Evolutionary conservation across 2,329 filamentous ascomycete species (phyloP).

Genomic region (Botrytis galanthina): DNA sequence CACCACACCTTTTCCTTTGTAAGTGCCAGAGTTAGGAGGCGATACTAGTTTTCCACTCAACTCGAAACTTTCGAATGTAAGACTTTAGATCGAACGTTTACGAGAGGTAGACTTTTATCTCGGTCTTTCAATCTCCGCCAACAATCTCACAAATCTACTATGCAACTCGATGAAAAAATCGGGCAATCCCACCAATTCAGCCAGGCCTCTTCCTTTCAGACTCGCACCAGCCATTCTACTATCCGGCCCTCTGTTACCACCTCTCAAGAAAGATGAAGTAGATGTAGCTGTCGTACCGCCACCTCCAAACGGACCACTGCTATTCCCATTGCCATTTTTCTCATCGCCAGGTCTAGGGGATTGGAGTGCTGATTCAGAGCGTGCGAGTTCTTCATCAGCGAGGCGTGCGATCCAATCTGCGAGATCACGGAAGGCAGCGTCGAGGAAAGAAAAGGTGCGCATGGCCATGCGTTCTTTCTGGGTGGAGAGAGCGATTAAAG

Average conservation of each 20-base stretch:
- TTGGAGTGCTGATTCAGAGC: conserved; percentile 25
- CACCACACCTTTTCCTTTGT: background rate
- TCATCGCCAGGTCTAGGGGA: conserved; percentile 16
- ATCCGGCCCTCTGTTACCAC: conserved; percentile 32
- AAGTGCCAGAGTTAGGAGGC: background rate
- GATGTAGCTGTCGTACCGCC: conserved; percentile 22
- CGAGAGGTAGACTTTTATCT: conserved; percentile 6
- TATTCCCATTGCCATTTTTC: conserved; percentile 21
- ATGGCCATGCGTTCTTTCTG: conserved; percentile 64
- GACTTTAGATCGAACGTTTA: background rate
- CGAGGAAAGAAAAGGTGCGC: conserved; percentile 63
- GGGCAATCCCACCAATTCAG: conserved; percentile 63
- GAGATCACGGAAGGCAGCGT: conserved; percentile 61
- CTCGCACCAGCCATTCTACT: conserved; percentile 46
- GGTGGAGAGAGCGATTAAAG: conserved; percentile 63
- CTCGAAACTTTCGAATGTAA: background rate
- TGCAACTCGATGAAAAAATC: conserved; percentile 69
- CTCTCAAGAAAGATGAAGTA: conserved; percentile 33
- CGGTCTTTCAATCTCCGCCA: conserved; percentile 51
- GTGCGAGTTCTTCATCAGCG: conserved; percentile 62
- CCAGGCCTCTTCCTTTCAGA: conserved; percentile 59
- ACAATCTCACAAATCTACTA: conserved; percentile 59
- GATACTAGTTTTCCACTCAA: background rate
- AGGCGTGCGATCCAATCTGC: conserved; percentile 65
- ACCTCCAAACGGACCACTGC: background rate